These are phyloP conservation scores for Cyclanthera cordifolia DNA, from an alignment of 306 rosid species.

Conservation along the genomic window DNA sequence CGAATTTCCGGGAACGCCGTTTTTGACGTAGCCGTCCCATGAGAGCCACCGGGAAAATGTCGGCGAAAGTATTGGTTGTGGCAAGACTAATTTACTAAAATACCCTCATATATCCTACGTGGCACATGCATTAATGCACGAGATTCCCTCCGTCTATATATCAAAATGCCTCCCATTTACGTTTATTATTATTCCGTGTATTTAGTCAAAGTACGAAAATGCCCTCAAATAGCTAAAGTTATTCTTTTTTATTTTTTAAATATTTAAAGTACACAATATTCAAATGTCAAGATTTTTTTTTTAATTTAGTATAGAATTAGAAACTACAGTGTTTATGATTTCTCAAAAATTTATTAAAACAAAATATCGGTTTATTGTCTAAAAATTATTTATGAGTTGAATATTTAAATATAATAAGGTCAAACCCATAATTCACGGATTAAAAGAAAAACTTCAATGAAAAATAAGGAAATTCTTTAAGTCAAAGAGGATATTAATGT, in stretches of 20 bases:
- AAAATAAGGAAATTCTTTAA: background rate
- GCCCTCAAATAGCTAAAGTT: no score
- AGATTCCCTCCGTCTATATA: background rate
- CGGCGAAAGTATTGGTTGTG: background rate
- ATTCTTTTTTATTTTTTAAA: no score
- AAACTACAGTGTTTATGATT: no score
- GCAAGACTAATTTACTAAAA: background rate
- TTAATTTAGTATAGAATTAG: no score
- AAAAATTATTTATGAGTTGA: no score
- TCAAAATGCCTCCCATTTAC: background rate
- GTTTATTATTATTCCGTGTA: background rate
- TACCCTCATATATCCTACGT: background rate
- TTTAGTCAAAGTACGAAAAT: background rate
- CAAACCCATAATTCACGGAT: no score
- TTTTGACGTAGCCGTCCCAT: background rate
- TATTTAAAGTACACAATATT: no score
- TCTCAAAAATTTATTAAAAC: no score
- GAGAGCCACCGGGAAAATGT: background rate
- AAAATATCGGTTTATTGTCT: no score
- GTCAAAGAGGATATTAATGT: conserved; percentile 7
- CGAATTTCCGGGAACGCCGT: background rate
- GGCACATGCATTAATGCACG: background rate
- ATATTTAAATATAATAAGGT: no score
- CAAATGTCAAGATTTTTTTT: no score
- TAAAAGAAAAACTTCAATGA: no score